phyloP scores from a whole-genome alignment of 371 early-diverging fungal species.

The Saksenaea vasiformis region DNA sequence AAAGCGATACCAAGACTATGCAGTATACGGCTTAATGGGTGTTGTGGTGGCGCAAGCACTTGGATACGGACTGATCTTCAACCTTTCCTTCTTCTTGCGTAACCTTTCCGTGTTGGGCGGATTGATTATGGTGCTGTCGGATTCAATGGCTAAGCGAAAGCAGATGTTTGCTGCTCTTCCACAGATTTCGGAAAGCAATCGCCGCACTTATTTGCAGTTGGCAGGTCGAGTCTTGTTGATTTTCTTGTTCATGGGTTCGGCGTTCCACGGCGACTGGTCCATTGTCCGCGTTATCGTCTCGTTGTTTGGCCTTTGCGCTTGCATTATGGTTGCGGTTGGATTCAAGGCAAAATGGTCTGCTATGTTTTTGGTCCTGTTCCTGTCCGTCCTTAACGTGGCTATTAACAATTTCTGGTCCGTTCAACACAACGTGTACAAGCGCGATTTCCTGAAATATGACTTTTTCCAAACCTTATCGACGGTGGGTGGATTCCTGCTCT shows the following conservation, averaged over 20 bases:
- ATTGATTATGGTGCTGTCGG: slow-evolving; percentile 85
- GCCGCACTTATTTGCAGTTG: slow-evolving; percentile 80
- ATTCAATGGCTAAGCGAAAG: slow-evolving; percentile 52
- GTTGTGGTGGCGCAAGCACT: slow-evolving; percentile 84
- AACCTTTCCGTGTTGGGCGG: slow-evolving; percentile 89
- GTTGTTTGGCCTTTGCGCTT: slow-evolving; percentile 73
- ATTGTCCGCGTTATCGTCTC: slow-evolving; percentile 66
- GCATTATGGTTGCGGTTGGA: slow-evolving; percentile 90
- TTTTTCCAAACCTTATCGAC: slow-evolving; percentile 96
- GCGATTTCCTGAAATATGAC: slow-evolving; percentile 94
- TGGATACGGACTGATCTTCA: slow-evolving; percentile 89
- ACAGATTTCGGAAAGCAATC: slow-evolving; percentile 72
- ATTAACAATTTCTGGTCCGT: slow-evolving; percentile 96
- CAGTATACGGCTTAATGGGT: slow-evolving; percentile 74
- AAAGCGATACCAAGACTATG: slow-evolving; percentile 71
- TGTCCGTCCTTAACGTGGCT: slow-evolving; percentile 82
- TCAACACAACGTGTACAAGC: slow-evolving; percentile 66
- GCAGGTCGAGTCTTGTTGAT: slow-evolving; percentile 89
- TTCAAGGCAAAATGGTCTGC: slow-evolving; percentile 96
- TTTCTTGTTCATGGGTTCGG: slow-evolving; percentile 83
- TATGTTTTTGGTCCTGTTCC: slow-evolving; percentile 82
- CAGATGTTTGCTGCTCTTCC: slow-evolving; percentile 86
- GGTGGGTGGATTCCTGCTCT: slow-evolving; percentile 89
- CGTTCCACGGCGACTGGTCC: slow-evolving; percentile 79
- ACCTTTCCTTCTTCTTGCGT: slow-evolving; percentile 83